phyloP scores from a whole-genome alignment of 2,329 filamentous ascomycete genomes.

The Trichophyton rubrum region DNA sequence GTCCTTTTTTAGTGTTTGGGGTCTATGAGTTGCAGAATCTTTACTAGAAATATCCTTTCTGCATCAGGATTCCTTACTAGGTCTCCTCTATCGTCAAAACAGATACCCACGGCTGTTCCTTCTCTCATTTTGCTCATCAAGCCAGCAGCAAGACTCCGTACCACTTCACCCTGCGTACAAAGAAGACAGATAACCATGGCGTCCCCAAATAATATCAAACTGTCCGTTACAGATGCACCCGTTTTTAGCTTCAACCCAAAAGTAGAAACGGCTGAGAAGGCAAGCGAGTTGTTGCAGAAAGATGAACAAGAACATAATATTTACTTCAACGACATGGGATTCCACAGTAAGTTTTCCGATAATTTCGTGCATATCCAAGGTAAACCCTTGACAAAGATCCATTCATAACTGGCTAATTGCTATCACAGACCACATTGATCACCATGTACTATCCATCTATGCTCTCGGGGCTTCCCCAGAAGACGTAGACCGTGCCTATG shows the following conservation, averaged over 20 bases:
- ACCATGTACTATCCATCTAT: conserved; percentile 65
- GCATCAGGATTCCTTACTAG: not conserved
- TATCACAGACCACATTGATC: conserved; percentile 55
- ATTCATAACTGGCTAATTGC: no score
- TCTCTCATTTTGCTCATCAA: not conserved
- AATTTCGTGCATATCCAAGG: not conserved
- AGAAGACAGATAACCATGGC: conserved; percentile 30
- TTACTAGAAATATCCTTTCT: not conserved
- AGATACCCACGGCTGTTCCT: no score
- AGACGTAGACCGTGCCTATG: conserved; percentile 52
- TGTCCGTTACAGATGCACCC: conserved; percentile 34
- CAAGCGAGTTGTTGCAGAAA: conserved; percentile 58
- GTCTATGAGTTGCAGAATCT: not conserved
- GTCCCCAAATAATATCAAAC: conserved; percentile 35
- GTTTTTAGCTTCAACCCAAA: conserved; percentile 38
- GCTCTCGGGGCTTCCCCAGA: conserved; percentile 55
- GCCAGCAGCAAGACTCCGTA: not conserved
- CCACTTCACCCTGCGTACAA: not conserved
- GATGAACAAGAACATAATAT: conserved; percentile 64
- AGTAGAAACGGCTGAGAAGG: conserved; percentile 48
- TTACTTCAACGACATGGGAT: conserved; percentile 63
- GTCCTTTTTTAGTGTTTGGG: not conserved
- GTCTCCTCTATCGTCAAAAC: not conserved
- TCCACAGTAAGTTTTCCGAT: conserved; percentile 44
- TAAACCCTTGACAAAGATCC: conserved; percentile 6